Evolutionary conservation across 345 rosid genomes (phyloP).

Genomic region (Citrus unshiu): DNA sequence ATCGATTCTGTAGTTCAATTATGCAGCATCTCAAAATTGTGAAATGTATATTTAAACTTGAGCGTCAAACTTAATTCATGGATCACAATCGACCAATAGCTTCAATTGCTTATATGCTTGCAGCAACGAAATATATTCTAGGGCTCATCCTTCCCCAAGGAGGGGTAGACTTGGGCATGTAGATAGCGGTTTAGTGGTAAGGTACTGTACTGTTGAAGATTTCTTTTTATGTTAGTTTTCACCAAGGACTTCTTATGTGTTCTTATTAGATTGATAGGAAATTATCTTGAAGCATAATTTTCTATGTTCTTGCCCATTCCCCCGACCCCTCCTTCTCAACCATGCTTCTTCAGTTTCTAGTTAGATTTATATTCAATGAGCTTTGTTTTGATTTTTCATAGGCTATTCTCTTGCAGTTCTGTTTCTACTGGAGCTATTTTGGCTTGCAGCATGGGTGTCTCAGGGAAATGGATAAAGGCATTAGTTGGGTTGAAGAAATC

Average conservation of each 20-base stretch:
- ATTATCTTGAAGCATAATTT: background rate
- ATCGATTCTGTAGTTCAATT: background rate
- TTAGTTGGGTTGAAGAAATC: slow-evolving; percentile 79
- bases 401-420: slow-evolving; percentile 26
- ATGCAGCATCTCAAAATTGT: background rate
- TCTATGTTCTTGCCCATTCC: background rate
- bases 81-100: background rate
- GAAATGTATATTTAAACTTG: background rate
- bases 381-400: slow-evolving; percentile 5
- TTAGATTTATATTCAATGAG: background rate
- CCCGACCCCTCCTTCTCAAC: background rate
- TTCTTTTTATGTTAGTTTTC: background rate
- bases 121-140: background rate
- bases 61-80: background rate
- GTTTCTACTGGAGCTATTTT: slow-evolving; percentile 18
- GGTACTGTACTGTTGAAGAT: background rate
- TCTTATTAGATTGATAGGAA: background rate
- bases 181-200: background rate
- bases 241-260: too few species aligned
- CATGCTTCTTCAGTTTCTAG: background rate
- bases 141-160: background rate
- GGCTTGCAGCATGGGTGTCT: slow-evolving; percentile 65
- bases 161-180: background rate
- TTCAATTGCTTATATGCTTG: background rate
- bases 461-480: slow-evolving; percentile 94